phyloP scores from a whole-genome alignment of 106 monocot species.

The Acanthochlamys bracteata region DNA sequence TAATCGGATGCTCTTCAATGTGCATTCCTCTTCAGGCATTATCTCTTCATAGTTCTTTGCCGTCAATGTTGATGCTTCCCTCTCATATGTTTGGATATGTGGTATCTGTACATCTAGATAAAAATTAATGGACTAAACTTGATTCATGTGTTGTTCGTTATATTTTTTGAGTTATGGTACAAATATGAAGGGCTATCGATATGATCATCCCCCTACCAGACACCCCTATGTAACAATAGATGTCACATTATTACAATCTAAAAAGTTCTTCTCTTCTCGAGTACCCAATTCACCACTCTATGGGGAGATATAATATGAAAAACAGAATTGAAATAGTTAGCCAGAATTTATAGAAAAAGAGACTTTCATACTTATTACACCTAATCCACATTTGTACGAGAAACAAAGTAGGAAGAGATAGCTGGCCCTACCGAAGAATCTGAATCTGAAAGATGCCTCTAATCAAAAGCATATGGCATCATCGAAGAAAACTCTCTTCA shows the following conservation, averaged over 20 bases:
- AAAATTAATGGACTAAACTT: not conserved
- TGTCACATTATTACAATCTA: not conserved
- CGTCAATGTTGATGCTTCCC: too few relatives aligned
- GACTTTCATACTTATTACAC: not conserved
- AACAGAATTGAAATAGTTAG: too few relatives aligned
- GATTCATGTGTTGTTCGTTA: not conserved
- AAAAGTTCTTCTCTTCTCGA: not conserved
- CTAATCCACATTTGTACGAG: not conserved
- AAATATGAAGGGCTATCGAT: slow-evolving; percentile 2
- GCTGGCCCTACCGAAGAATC: not conserved
- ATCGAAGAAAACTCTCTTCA: too few relatives aligned
- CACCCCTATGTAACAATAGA: not conserved
- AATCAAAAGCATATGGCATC: too few relatives aligned
- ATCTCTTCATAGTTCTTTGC: not conserved
- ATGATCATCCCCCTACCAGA: not conserved
- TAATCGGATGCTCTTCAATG: slow-evolving; percentile 4
- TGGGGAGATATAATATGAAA: too few relatives aligned
- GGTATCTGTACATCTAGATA: not conserved
- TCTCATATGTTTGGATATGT: slow-evolving; percentile 3
- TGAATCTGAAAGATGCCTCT: too few relatives aligned
- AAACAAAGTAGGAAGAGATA: not conserved
- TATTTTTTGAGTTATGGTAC: not conserved
- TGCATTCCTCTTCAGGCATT: not conserved
- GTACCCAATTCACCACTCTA: too few relatives aligned
- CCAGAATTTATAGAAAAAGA: not conserved